These are phyloP conservation scores for Penium margaritaceum DNA, from an alignment of 139 green algal genomes.

Conservation along the genomic window DNA sequence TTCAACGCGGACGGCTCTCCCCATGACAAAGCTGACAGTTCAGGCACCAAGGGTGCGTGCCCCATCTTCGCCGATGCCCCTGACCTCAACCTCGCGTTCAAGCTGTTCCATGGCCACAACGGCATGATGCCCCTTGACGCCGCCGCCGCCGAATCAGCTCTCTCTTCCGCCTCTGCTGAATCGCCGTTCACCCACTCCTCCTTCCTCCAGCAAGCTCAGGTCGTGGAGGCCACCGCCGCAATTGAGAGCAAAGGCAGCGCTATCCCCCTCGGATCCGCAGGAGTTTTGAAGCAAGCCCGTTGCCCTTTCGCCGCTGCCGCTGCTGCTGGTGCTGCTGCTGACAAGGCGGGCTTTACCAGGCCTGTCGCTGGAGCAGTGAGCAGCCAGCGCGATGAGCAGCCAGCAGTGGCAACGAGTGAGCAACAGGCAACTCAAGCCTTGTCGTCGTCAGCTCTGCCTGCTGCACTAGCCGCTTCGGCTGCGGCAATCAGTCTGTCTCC, in stretches of 20 bases:
- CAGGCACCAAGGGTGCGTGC: too few relatives aligned
- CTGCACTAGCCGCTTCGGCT: conserved; percentile 4
- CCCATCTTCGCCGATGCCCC: conserved; percentile 40
- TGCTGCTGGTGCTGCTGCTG: neutral
- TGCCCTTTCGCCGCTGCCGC: neutral
- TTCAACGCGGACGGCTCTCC: neutral
- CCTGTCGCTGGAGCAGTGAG: too few relatives aligned
- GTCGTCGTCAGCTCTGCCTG: too few relatives aligned
- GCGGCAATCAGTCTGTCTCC: conserved; percentile 28
- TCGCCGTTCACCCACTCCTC: neutral
- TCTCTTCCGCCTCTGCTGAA: neutral
- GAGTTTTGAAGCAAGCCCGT: neutral
- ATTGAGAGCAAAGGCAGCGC: neutral
- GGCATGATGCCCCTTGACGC: conserved; percentile 23
- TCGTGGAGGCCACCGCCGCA: neutral
- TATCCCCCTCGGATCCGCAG: neutral
- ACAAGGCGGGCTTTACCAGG: too few relatives aligned
- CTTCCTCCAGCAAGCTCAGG: too few relatives aligned
- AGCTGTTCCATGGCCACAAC: conserved; percentile 33
- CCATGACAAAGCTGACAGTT: neutral
- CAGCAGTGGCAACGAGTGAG: too few relatives aligned
- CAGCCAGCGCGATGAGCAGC: too few relatives aligned
- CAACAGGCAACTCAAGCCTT: too few relatives aligned
- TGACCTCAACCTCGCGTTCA: conserved; percentile 20
- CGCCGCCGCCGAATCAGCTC: neutral